These are phyloP conservation scores for Acacia melanoxylon DNA, from an alignment of 306 rosid species.

Conservation along the genomic window DNA sequence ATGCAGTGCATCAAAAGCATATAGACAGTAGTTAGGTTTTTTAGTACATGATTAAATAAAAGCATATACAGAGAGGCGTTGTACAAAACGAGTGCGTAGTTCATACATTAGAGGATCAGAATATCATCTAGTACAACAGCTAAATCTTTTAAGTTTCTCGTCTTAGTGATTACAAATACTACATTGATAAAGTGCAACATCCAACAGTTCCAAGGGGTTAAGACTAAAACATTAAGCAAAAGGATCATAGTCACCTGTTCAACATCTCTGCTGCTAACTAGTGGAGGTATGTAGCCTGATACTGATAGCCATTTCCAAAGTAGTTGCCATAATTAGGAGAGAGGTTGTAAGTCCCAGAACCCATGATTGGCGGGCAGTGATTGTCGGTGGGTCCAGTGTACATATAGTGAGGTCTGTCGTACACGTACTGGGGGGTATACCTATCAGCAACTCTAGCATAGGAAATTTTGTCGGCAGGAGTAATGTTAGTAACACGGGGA, in stretches of 20 bases:
- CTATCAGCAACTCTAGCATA: slow-evolving; percentile 85
- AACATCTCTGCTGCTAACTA: slow-evolving; percentile 57
- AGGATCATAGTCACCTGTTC: slow-evolving; percentile 60
- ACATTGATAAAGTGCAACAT: slow-evolving; percentile 65
- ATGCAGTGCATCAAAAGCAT: slow-evolving; percentile 11
- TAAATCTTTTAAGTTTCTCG: slow-evolving; percentile 49
- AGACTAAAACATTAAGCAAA: slow-evolving; percentile 68
- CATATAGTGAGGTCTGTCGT: slow-evolving; percentile 72
- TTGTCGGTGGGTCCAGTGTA: slow-evolving; percentile 71
- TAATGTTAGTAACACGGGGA: slow-evolving; percentile 59
- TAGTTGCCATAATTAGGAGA: slow-evolving; percentile 81
- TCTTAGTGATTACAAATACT: slow-evolving; percentile 46
- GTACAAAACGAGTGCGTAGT: slow-evolving; percentile 61
- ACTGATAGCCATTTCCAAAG: slow-evolving; percentile 90
- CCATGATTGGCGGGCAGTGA: slow-evolving; percentile 67
- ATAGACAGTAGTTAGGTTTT: not conserved
- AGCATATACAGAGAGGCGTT: slow-evolving; percentile 30
- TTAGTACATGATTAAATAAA: not conserved
- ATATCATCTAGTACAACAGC: slow-evolving; percentile 56
- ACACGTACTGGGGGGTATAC: slow-evolving; percentile 68
- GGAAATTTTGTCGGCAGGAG: slow-evolving; percentile 62
- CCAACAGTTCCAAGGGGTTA: slow-evolving; percentile 65
- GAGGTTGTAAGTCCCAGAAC: slow-evolving; percentile 70
- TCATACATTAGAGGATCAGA: slow-evolving; percentile 73
- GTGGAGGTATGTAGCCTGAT: slow-evolving; percentile 92